Conservation (phyloP, 225 moss, liverwort and hornwort genomes). For the Sphagnum contortum region DNA sequence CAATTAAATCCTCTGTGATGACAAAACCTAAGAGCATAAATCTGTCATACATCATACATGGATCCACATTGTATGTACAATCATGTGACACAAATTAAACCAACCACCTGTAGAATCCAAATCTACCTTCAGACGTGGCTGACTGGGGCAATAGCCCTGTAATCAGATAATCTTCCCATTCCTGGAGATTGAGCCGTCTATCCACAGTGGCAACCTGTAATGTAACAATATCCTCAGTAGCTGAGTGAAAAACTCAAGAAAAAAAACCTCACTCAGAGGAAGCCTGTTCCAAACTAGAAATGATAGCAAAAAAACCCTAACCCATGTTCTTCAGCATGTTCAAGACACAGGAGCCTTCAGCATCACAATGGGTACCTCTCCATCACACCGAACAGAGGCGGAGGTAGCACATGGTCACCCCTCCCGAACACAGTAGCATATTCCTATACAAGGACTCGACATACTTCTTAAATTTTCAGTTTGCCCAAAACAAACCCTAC, state of each 20-base stretch:
- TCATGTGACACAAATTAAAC: neutral
- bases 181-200: neutral
- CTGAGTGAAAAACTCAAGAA: neutral
- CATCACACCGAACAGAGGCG: neutral
- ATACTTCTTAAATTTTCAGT: no score
- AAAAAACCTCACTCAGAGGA: neutral
- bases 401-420: neutral
- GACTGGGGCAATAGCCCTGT: neutral
- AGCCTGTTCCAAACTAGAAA: neutral
- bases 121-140: neutral
- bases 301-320: neutral
- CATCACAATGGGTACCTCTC: neutral
- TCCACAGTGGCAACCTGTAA: conserved; percentile 2
- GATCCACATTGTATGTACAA: neutral
- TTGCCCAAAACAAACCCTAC: no score
- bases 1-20: neutral
- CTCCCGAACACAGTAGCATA: no score
- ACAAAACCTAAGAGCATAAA: neutral
- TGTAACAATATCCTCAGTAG: neutral
- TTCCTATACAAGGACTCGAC: no score
- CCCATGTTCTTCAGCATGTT: neutral
- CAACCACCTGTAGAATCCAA: neutral
- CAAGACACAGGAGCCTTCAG: neutral
- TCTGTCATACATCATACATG: neutral
- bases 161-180: conserved; percentile 1